A percentile compares a stretch with the other conserved stretches of the same genome.
phyloP scores from a whole-genome alignment of 495 filamentous ascomycete genomes.

The Xylaria venustula region DNA sequence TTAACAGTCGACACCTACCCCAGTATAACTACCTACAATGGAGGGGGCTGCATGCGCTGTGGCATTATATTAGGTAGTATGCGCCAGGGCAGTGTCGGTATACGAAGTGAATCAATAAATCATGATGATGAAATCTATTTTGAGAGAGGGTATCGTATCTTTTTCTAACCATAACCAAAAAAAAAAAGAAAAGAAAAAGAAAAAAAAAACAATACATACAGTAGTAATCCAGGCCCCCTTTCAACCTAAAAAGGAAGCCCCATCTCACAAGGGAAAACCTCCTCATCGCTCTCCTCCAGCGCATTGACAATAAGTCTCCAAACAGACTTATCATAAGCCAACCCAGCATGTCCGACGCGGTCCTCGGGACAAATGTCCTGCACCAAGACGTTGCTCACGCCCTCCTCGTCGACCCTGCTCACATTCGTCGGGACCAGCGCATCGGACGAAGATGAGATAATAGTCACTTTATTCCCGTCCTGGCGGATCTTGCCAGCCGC shows the following conservation, averaged over 20 bases:
- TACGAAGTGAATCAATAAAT: no score
- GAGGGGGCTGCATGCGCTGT: no score
- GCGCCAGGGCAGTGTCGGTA: no score
- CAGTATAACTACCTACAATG: no score
- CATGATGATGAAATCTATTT: no score
- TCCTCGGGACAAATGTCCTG: slow-evolving; percentile 49
- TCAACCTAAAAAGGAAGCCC: slow-evolving; percentile 24
- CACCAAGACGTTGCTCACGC: slow-evolving; percentile 45
- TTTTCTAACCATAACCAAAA: no score
- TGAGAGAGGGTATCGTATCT: no score
- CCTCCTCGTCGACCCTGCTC: slow-evolving; percentile 46
- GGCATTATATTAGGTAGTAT: no score
- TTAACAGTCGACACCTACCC: no score
- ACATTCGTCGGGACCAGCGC: slow-evolving; percentile 47
- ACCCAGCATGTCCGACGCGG: slow-evolving; percentile 51
- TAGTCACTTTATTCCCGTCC: slow-evolving; percentile 45
- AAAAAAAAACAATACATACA: no score
- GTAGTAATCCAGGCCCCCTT: no score
- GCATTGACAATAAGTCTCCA: slow-evolving; percentile 56
- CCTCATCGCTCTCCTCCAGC: slow-evolving; percentile 35
- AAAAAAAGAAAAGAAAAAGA: no score
- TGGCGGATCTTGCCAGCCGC: slow-evolving; percentile 45
- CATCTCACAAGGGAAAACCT: slow-evolving; percentile 22
- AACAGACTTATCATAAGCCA: slow-evolving; percentile 54
- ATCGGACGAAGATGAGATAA: slow-evolving; percentile 50